phyloP scores from a whole-genome alignment of 2,329 filamentous ascomycete genomes.

The Cladophialophora yegresii region DNA sequence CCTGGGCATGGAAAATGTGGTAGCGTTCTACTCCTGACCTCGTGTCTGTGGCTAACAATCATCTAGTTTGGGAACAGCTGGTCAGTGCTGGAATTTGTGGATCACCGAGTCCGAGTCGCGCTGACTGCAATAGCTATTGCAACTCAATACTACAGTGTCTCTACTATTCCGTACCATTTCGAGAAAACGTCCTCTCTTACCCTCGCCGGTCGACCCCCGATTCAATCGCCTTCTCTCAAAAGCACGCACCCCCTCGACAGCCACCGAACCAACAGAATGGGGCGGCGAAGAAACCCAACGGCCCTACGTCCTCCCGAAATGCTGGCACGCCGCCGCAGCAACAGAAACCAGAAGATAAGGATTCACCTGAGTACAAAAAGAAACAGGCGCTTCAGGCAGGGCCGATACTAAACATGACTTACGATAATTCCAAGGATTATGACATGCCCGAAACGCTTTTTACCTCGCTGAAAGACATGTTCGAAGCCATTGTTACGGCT shows the following conservation, averaged over 20 bases:
- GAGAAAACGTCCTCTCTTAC: constrained; percentile 91
- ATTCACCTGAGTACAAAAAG: constrained; percentile 97
- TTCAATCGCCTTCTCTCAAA: constrained; percentile 65
- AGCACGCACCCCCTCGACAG: constrained; percentile 60
- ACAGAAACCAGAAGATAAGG: constrained; percentile 83
- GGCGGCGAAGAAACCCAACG: constrained; percentile 46
- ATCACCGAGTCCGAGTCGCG: constrained; percentile 26
- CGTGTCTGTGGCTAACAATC: constrained; percentile 10
- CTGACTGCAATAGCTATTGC: constrained; percentile 72
- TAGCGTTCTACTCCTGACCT: constrained; percentile 41
- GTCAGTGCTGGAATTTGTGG: constrained; percentile 54
- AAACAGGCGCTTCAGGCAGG: constrained; percentile 88
- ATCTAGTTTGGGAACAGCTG: constrained; percentile 93
- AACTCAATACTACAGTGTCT: constrained; percentile 98
- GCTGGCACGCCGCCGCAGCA: constrained; percentile 45
- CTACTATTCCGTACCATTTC: constrained; percentile 92
- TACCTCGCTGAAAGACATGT: constrained; percentile 93
- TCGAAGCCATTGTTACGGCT: constrained; percentile 82
- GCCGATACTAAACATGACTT: constrained; percentile 80
- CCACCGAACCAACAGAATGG: constrained; percentile 53
- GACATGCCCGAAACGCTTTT: constrained; percentile 95
- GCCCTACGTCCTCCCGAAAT: constrained; percentile 41
- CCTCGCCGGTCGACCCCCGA: constrained; percentile 71
- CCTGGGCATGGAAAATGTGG: constrained; percentile 96
- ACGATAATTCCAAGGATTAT: constrained; percentile 76